Conservation (phyloP, 2,329 filamentous ascomycete genomes). For the Colletotrichum sp. region DNA sequence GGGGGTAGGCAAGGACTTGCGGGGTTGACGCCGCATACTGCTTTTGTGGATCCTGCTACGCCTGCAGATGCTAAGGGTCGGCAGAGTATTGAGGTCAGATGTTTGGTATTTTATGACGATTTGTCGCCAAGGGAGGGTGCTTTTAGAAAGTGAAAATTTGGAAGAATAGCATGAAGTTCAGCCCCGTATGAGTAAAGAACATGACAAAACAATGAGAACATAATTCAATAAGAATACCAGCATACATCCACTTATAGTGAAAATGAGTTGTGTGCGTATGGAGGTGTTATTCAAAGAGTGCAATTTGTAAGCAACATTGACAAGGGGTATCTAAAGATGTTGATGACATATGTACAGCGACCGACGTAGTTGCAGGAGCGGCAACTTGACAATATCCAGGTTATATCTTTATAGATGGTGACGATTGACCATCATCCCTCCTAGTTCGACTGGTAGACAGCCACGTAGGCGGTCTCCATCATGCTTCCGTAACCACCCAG, state of each 20-base stretch:
- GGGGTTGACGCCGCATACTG: conserved; percentile 55
- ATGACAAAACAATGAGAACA: not conserved
- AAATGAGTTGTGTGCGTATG: not conserved
- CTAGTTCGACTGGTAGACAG: conserved; percentile 37
- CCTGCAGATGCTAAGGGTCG: conserved; percentile 69
- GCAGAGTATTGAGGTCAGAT: conserved; percentile 70
- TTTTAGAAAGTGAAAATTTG: rapidly evolving
- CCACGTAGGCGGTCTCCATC: conserved; percentile 46
- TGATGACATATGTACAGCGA: not conserved
- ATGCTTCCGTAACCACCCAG: conserved; percentile 41
- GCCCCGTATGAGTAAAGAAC: not conserved
- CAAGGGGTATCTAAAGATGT: conserved; percentile 11
- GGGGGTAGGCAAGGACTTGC: conserved; percentile 52
- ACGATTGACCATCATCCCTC: not conserved
- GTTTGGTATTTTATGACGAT: conserved; percentile 63
- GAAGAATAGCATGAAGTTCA: not conserved
- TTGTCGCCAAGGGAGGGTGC: not conserved
- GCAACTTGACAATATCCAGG: not conserved
- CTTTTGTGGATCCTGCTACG: conserved; percentile 67
- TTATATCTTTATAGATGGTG: not conserved
- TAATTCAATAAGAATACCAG: not conserved
- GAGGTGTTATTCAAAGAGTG: not conserved
- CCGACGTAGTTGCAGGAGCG: not conserved
- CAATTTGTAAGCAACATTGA: not conserved
- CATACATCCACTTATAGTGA: rapidly evolving